Evolutionary conservation across 2,329 filamentous ascomycete genomes (phyloP), one percentile per base, ranked within the genome.

Genomic region (Verticillium tricorpus): DNA sequence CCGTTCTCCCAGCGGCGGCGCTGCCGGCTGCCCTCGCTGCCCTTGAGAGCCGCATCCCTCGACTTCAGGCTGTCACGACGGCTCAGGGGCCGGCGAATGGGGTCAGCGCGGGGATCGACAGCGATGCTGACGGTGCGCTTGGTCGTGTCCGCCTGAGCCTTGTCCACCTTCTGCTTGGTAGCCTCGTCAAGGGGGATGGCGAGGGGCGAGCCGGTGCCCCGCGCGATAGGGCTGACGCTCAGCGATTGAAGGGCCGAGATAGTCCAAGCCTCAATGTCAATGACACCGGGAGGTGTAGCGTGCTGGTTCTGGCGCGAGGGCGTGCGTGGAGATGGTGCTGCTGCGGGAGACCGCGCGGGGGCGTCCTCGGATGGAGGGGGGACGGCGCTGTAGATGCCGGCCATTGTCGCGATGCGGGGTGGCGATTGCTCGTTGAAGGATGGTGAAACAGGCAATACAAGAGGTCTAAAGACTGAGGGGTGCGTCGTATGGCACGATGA

Each of bases 1-100:
- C 92, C 91, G 75, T 98, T 99, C 80, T 99, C 95, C 93, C 93
- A 98, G 61, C 94, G 85, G 69, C 94, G 89, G 58, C 94, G 84
- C 70, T 94, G 88, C 39, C 94, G 85, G 69, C 87, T 94, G 37
- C 94, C 94, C 75, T 97, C 93, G 68, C 96, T 96, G 61, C 94
- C 94, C 78, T 93, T 96, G 35, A 95, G 80, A 59, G 96, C 72
- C 2, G 88, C 85, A 67, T 97, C 92, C 19, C 93, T 87, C 59
- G 85, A 78, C 61, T 77, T 76, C 73, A 81, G 74, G 67, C 82
- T 85, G 65, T 87, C 90, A 72, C 81, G 74, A 35, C 77, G 74
- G 19, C 81, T 81, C 0, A 71, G 79, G 60, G 77, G 83, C 61
- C 77, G 80, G 64, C 73, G 78, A 64, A 74, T 79, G 61, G 75